Percentiles rank a stretch among this genome's conserved stretches.
Conservation (phyloP, 1,284 basidiomycete species). For the Austroboletus rostrupii region DNA sequence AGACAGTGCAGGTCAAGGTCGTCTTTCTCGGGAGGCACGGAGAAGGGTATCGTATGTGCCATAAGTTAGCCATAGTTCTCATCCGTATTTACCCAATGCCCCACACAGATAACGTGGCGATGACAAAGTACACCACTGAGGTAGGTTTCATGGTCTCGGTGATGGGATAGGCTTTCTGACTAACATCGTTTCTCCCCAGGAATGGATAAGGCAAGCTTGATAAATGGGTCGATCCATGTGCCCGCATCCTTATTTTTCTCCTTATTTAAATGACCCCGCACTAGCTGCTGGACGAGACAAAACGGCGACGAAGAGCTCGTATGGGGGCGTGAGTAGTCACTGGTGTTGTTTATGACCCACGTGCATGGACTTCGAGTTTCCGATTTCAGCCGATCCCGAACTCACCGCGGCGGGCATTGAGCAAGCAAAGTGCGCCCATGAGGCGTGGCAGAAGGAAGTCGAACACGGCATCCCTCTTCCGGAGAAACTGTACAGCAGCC, state of each 20-base stretch:
- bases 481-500: constrained; percentile 64
- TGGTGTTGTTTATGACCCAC: background rate
- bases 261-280: background rate
- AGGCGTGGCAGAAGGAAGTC: constrained; percentile 60
- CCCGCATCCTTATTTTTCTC: background rate
- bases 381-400: constrained; percentile 62
- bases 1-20: constrained; percentile 51
- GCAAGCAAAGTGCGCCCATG: constrained; percentile 58
- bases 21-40: constrained; percentile 70
- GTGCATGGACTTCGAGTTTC: constrained; percentile 1
- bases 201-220: constrained; percentile 53
- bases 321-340: constrained; percentile 68
- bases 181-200: constrained; percentile 21
- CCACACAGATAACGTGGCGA: constrained; percentile 66
- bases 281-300: constrained; percentile 58
- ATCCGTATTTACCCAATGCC: background rate
- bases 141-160: constrained; percentile 28
- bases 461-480: constrained; percentile 54
- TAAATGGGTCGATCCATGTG: background rate
- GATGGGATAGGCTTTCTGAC: background rate
- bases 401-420: constrained; percentile 63
- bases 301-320: constrained; percentile 67
- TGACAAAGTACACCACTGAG: constrained; percentile 64
- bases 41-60: constrained; percentile 50
- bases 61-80: background rate